Base-by-base conservation (phyloP, 345 rosid genomes). In the Alliaria petiolata region DNA sequence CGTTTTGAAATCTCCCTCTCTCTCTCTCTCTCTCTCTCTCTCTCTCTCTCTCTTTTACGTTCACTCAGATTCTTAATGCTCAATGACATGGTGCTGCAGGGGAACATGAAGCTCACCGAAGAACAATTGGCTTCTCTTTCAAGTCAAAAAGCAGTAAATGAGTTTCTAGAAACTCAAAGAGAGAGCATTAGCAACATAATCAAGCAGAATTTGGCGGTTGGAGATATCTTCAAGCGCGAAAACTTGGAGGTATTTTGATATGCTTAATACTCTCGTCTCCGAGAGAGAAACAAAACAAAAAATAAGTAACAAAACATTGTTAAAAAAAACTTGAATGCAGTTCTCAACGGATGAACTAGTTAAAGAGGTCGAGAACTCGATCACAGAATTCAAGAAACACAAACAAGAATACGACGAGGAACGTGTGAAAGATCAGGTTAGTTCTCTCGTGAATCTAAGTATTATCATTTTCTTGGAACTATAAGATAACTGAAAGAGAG, bases 321-420 rank as follows among this genome's bases (percentile, higher is more conserved):
- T 17, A 42, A 58, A 42, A 58, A 26, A 62, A 53, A 17, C 43
- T 52, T 53, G 69, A 61, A 35, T 78, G 74, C 85, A 91, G 98
- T 80, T 89, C 78, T 74, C 96, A 14, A 83, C 89, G 0, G 96
- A 91, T 13, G 95, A 93, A 31, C 87, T 91, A 63, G 85, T 89
- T 61, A 83, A 82, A 78, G 96, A 84, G 83, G 95, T 91, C 1
- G 89, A 87, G 81, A 85, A 80, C 65, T 86, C 97, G 38, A 80
- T 91, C 31, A 72, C 85, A 22, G 96, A 87, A 75, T 91, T 91
- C 80, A 91, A 91, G 74, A 82, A 73, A 52, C 89, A 87, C 45
- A 85, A 89, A 62, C 92, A 91, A 81, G 88, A 93, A 39, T 93
- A 86, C 7, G 90, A 93, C 1, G 98, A 93, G 83, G 96, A 84